These are phyloP conservation scores for Boletus pseudo-olivaceus DNA, from an alignment of 768 basidiomycete species.

Conservation along the genomic window DNA sequence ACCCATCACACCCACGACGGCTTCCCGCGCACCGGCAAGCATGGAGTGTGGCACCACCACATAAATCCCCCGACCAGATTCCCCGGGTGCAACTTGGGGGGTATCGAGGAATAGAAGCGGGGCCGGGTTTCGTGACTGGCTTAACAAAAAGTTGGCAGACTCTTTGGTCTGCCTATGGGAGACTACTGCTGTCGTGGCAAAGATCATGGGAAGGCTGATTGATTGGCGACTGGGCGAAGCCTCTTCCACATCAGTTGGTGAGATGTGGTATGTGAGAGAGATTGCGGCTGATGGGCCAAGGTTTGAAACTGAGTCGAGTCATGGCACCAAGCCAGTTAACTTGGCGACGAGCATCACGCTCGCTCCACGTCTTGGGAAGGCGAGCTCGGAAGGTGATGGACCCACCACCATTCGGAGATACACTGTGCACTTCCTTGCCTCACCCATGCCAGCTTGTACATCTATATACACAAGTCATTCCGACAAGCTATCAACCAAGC, in stretches of 20 bases:
- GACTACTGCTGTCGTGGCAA: neutral
- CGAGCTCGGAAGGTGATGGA: neutral
- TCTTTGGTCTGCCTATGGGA: neutral
- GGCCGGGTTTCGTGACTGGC: neutral
- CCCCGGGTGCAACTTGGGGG: neutral
- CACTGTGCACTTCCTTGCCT: no score
- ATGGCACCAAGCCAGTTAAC: neutral
- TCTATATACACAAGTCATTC: neutral
- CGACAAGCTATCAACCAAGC: neutral
- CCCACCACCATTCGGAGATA: no score
- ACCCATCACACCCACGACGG: conserved; percentile 8
- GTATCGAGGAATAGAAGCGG: neutral
- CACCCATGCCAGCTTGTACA: neutral
- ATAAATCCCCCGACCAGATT: neutral
- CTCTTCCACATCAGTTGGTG: neutral
- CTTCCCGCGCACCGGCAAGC: conserved; percentile 4
- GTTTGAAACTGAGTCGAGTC: neutral
- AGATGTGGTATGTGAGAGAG: neutral
- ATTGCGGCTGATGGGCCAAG: neutral
- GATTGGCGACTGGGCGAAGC: neutral
- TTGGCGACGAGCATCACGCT: neutral
- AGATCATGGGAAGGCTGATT: neutral
- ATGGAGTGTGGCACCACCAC: neutral
- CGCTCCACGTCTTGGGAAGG: neutral
- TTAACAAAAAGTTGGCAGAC: neutral